Conservation (phyloP, 495 filamentous ascomycete genomes). For the Podospora sp. region DNA sequence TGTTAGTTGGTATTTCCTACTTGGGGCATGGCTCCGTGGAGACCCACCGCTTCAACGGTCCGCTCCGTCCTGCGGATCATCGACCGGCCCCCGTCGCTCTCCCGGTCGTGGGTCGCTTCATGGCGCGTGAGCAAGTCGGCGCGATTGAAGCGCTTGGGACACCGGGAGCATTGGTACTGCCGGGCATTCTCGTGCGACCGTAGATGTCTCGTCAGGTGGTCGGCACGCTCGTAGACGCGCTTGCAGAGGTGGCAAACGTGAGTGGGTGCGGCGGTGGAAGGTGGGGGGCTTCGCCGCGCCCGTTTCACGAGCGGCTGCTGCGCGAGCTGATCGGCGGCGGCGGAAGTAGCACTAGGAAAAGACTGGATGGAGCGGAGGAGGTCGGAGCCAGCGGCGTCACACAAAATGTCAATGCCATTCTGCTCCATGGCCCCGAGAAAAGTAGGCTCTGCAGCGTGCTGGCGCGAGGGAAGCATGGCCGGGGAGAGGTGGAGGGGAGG, state of each 20-base stretch:
- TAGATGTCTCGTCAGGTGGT: conserved; percentile 31
- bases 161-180: conserved; percentile 30
- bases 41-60: conserved; percentile 22
- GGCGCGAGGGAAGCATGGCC: background rate
- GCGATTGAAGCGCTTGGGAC: conserved; percentile 32
- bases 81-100: conserved; percentile 23
- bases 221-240: conserved; percentile 31
- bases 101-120: conserved; percentile 30
- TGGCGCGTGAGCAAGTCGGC: conserved; percentile 33
- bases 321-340: background rate
- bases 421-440: conserved; percentile 19
- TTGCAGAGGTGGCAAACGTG: conserved; percentile 30
- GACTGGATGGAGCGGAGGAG: conserved; percentile 10
- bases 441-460: background rate
- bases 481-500: conserved; percentile 12
- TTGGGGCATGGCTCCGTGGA: background rate
- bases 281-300: conserved; percentile 6
- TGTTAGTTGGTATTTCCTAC: background rate
- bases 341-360: background rate
- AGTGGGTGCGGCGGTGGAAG: conserved; percentile 8
- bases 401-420: conserved; percentile 32
- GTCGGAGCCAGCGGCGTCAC: conserved; percentile 28
- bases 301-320: conserved; percentile 19
- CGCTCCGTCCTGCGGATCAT: conserved; percentile 30
- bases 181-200: conserved; percentile 34